phyloP scores from a whole-genome alignment of 441 rosid genomes.

The Adansonia grandidieri region DNA sequence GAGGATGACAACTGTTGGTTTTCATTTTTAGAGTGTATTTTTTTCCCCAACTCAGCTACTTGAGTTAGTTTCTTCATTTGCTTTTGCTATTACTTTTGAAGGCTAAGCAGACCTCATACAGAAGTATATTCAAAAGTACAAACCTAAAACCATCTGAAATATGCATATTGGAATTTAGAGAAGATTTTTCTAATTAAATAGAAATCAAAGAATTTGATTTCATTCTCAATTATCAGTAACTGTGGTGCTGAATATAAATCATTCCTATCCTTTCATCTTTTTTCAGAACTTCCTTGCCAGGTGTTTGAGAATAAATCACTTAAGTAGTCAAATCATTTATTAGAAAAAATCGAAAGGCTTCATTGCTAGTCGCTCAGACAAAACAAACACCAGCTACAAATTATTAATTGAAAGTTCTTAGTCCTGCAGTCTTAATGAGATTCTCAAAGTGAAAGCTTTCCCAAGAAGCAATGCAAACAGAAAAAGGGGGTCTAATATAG shows the following conservation, averaged over 20 bases:
- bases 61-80: neutral
- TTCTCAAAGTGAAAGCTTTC: neutral
- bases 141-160: neutral
- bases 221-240: neutral
- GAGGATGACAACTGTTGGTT: neutral
- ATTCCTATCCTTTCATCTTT: neutral
- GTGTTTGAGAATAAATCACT: neutral
- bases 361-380: neutral
- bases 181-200: neutral
- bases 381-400: neutral
- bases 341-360: too few species aligned
- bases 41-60: conserved; percentile 1
- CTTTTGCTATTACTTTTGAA: neutral
- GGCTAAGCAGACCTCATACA: neutral
- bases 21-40: neutral
- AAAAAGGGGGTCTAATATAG: neutral
- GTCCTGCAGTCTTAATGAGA: neutral
- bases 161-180: neutral
- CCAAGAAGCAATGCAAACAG: neutral
- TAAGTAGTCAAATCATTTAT: neutral
- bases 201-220: neutral
- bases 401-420: conserved; percentile 11
- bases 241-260: neutral
- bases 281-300: neutral
- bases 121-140: neutral